Evolutionary conservation across 2,329 filamentous ascomycete genomes (phyloP), one percentile per base, ranked within the genome.

Genomic region (Trichoderma simmonsii): DNA sequence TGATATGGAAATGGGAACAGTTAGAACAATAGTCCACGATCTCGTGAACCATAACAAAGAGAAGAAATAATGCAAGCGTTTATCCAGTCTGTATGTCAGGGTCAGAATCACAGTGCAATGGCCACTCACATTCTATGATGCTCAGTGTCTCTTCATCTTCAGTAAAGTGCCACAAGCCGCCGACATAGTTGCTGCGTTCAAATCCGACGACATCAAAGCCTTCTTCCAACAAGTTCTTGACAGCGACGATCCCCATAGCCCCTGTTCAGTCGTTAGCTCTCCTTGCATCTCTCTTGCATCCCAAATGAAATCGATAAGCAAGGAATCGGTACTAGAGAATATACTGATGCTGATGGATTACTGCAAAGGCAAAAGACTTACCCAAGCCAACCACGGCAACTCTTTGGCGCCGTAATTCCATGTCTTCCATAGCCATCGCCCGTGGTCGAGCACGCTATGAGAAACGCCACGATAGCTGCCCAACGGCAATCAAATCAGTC

Each of bases 181-280:
- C 84, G 21, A 84, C 75, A 70, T 80, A 81, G 59, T 75, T 72
- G 69, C 82, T 82, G 32, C 80, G 77, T 62, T 86, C 85, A 60
- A 85, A 85, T 3, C 80, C 84, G 1, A 80, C 79, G 6, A 81
- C 83, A 11, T 84, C 75, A 66, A 85, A 86, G 9, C 83, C 83
- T 75, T 84, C 83, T 71, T 86, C 83, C 2, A 80, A 74, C 21
- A 85, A 73, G 48, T 82, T 82, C 76, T 86, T 86, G 65, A 84
- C 76, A 6, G 81, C 77, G 8, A 81, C 80, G 24, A 83, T 78
- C 56, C 82, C 82, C 62, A 81, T 77, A 18, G 79, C 79, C 15
- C 81, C 81, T 81, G 61, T 18, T 70, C 28, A 15, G 36, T 54
- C 24, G 62, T 73, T 54, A 75, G 70, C 21, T 2, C 2, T n/a